Base-by-base conservation (phyloP, 495 filamentous ascomycete species). In the Cetradonia linearis region DNA sequence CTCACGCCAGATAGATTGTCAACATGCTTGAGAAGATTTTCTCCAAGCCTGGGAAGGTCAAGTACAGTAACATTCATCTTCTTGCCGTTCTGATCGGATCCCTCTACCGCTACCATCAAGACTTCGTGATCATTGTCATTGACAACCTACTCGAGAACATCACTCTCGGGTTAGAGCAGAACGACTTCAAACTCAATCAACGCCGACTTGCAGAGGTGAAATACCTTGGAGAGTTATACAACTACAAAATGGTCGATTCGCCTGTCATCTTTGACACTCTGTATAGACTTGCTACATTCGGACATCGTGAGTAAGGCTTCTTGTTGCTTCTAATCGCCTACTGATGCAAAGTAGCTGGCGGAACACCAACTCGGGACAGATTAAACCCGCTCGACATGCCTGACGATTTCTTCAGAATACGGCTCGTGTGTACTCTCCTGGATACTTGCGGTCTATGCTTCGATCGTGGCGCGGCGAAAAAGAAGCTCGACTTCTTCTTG, bases 181-280 rank as follows among this genome's bases (percentile, higher is more conserved):
- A 96, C 63, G 92, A 97, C 70, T 99, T 97, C 82, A 90, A 92
- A 69, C 94, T 89, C 75, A 96, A 96, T 69, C 93, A 99, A 72
- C 87, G 93, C 61, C 87, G 93, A 31, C 83, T 97, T 59, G 91
- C 93, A 5, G 91, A 96, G 69, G 88, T 96, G 66, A 97, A 96
- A 67, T 99, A 96, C 67, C 78, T 99, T 16, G 92, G 87, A 16
- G 93, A 99, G 76, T 81, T 99, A 40, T 99, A 99, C 76, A 95
- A 95, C 65, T 99, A 97, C 73, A 86, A 93, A 59, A 90, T 96
- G 85, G 82, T 99, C 54, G 93, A 99, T 69, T 93, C 94, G 25
- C 88, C 88, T 0, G 86, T 97, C 14, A 87, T 99, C 37, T 97
- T 99, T 65, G 92, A 99, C 67, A 88, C 87, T 2, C 78, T 99